These are phyloP conservation scores for Diaporthe citri DNA, from an alignment of 2,329 filamentous ascomycete genomes.

Conservation along the genomic window DNA sequence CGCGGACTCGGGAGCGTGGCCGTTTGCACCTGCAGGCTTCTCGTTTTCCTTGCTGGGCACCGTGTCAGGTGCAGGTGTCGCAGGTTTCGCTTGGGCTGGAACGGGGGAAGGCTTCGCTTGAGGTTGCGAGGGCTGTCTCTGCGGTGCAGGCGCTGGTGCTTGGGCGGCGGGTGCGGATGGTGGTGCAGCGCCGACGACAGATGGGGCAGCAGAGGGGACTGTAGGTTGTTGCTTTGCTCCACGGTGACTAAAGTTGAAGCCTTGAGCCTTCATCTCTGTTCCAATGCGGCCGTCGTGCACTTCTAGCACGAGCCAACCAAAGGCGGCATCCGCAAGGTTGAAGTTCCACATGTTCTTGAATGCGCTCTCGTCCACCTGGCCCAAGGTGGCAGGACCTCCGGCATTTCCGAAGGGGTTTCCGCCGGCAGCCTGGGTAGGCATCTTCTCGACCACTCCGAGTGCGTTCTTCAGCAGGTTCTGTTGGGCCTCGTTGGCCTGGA, in stretches of 20 bases:
- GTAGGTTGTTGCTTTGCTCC: constrained; percentile 79
- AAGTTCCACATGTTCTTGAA: constrained; percentile 99
- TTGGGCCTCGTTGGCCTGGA: constrained; percentile 92
- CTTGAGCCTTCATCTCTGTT: constrained; percentile 98
- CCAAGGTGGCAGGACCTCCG: constrained; percentile 77
- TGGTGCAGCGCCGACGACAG: constrained; percentile 48
- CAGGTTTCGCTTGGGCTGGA: constrained; percentile 53
- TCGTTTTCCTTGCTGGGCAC: constrained; percentile 68
- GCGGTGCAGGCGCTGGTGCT: constrained; percentile 43
- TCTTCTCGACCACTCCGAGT: constrained; percentile 94
- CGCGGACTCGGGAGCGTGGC: constrained; percentile 64
- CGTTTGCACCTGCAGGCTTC: constrained; percentile 66
- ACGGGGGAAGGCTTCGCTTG: constrained; percentile 57
- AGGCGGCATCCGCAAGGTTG: constrained; percentile 96
- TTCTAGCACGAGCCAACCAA: constrained; percentile 94
- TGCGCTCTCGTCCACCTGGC: constrained; percentile 96
- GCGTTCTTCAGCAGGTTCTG: constrained; percentile 93
- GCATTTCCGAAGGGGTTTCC: constrained; percentile 97
- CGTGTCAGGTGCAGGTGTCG: constrained; percentile 64
- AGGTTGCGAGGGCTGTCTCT: constrained; percentile 55
- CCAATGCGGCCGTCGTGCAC: constrained; percentile 96
- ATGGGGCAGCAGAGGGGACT: constrained; percentile 48
- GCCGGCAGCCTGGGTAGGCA: constrained; percentile 94
- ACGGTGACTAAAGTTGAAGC: constrained; percentile 98
- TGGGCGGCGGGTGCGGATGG: constrained; percentile 54